Percentiles rank a stretch among this genome's conserved stretches.
phyloP scores from a whole-genome alignment of 179 eudicot species.

The Silene coronaria region DNA sequence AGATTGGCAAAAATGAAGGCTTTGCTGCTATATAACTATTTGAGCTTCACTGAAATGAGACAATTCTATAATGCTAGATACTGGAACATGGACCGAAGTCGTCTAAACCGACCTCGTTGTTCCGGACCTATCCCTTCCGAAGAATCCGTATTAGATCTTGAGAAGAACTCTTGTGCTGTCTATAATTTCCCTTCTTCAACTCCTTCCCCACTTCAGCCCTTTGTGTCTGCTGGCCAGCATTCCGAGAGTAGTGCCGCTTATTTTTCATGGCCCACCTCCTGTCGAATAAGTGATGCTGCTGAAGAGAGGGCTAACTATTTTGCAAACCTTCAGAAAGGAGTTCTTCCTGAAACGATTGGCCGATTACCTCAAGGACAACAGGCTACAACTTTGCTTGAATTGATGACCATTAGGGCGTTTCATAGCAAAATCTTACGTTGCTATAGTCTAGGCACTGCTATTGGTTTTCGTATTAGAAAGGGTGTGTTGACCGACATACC shows the following conservation, averaged over 20 bases:
- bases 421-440: slow-evolving; percentile 93
- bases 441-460: slow-evolving; percentile 94
- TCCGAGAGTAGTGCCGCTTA: slow-evolving; percentile 79
- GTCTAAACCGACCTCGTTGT: slow-evolving; percentile 27
- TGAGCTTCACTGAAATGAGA: no score
- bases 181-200: slow-evolving; percentile 56
- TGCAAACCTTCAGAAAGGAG: slow-evolving; percentile 91
- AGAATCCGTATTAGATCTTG: slow-evolving; percentile 81
- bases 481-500: slow-evolving; percentile 90
- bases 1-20: no score
- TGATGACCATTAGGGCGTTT: slow-evolving; percentile 95
- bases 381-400: slow-evolving; percentile 84
- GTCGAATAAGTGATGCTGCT: slow-evolving; percentile 78
- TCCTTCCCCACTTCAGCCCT: slow-evolving; percentile 69
- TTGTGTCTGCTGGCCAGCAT: slow-evolving; percentile 87
- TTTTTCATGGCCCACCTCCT: slow-evolving; percentile 92
- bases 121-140: slow-evolving; percentile 85
- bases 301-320: slow-evolving; percentile 89
- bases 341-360: slow-evolving; percentile 66
- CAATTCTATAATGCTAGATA: slow-evolving; percentile 19
- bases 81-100: slow-evolving; percentile 35
- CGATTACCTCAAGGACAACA: slow-evolving; percentile 77
- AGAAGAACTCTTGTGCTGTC: slow-evolving; percentile 52
- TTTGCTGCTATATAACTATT: no score
- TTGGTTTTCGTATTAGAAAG: slow-evolving; percentile 79